Evolutionary conservation across 1,284 basidiomycete species (phyloP).

Genomic region (Caloboletus firmus): DNA sequence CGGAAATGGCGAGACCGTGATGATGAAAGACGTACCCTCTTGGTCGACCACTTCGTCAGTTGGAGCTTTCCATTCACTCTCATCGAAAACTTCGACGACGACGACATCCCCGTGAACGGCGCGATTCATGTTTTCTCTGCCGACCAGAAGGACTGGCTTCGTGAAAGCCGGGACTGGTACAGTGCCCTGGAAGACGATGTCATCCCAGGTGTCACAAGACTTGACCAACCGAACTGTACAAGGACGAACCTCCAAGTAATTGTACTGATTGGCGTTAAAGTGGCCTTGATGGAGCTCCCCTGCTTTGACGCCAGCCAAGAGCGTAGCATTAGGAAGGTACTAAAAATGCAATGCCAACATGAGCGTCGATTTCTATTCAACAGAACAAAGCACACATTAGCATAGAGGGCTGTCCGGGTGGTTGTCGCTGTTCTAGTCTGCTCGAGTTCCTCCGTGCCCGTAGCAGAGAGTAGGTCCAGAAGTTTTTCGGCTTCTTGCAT

Average conservation of each 20-base stretch:
- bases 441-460: slow-evolving; percentile 60
- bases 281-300: slow-evolving; percentile 88
- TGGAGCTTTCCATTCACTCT: slow-evolving; percentile 91
- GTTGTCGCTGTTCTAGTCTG: slow-evolving; percentile 54
- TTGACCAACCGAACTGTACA: neutral
- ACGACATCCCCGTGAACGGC: slow-evolving; percentile 94
- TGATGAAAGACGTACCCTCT: slow-evolving; percentile 56
- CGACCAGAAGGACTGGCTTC: slow-evolving; percentile 84
- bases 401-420: slow-evolving; percentile 67
- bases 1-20: neutral
- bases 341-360: slow-evolving; percentile 37
- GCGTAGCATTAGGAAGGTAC: slow-evolving; percentile 77
- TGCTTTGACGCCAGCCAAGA: slow-evolving; percentile 84
- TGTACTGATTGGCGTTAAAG: slow-evolving; percentile 95
- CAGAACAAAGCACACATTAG: slow-evolving; percentile 55
- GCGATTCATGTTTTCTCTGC: slow-evolving; percentile 94
- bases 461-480: slow-evolving; percentile 77
- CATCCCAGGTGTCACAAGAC: neutral
- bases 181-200: slow-evolving; percentile 56
- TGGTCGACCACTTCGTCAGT: slow-evolving; percentile 93
- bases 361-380: neutral
- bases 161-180: slow-evolving; percentile 74
- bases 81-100: slow-evolving; percentile 84
- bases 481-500: slow-evolving; percentile 64
- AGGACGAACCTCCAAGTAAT: slow-evolving; percentile 81